Base-by-base conservation (phyloP, 805 yeast species). In the Blastobotrys parvus region DNA sequence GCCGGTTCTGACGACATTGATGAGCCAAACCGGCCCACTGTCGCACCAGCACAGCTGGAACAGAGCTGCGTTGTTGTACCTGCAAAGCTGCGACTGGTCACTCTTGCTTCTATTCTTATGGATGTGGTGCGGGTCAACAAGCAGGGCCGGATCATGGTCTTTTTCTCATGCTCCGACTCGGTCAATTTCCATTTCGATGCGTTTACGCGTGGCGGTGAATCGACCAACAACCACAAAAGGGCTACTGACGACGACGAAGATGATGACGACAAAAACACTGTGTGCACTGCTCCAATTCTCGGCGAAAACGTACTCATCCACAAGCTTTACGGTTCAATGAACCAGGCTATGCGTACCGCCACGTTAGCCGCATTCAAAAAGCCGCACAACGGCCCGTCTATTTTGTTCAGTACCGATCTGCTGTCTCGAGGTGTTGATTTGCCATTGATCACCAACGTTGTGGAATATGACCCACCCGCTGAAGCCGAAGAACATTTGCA, bases 341-440 rank as follows among this genome's bases (percentile, higher is more conserved):
- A 87, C 0, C 99, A 92, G 60, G 88, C 78, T 49, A 69, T 74
- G 15, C 81, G 99, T 65, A 77, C 94, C 0, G 63, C 84, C 0
- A 89, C 97, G 0, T 69, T 88, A 45, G 71, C 71, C 17, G 73
- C 75, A 35, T 87, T 85, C 62, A 46, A 47, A 13, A 45, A 33
- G 44, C 46, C 38, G 18, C 39, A 8, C 13, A 36, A 34, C n/a
- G 71, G 71, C 44, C 80, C 80, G 54, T 71, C 81, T 2, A 71
- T 92, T 17, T 69, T 92, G 55, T 76, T 92, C 53, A 90, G 97
- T 70, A 92, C 99, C 0, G 99, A 92, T 71, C 97, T 92, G 48
- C 98, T 97, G 0, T 80, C 97, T 27, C 78, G 99, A 66, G 99
- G 99, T 49, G 71, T 92, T 49, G 99, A 92, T 69, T 67, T 92